These are phyloP conservation scores for Galium porrigens DNA, from an alignment of 305 asterid species.

Conservation along the genomic window DNA sequence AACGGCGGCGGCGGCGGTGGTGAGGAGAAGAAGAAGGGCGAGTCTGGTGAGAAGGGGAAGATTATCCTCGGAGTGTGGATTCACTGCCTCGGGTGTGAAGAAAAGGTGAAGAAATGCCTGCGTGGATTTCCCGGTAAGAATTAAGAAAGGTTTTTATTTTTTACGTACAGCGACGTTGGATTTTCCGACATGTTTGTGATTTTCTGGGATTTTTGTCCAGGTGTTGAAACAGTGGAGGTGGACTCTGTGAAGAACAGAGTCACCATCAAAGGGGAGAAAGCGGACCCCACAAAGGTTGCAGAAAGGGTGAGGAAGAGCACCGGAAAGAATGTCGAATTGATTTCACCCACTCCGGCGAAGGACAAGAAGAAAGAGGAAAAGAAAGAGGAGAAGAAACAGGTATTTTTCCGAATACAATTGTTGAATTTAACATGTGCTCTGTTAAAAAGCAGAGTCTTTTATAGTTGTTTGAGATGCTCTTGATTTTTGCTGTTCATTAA, in stretches of 20 bases:
- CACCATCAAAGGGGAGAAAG: conserved; percentile 40
- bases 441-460: no score
- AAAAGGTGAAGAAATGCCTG: conserved; percentile 27
- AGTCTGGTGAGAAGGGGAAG: conserved; percentile 7
- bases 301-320: conserved; percentile 43
- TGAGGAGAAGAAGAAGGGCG: conserved; percentile 13
- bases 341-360: conserved; percentile 33
- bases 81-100: conserved; percentile 50
- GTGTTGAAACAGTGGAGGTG: conserved; percentile 41
- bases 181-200: not conserved
- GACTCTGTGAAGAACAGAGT: conserved; percentile 40
- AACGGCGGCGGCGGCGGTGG: not conserved
- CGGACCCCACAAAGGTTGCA: conserved; percentile 43
- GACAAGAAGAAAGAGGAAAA: conserved; percentile 27
- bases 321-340: conserved; percentile 53
- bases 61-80: conserved; percentile 46
- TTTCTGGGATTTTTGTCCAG: conserved; percentile 16
- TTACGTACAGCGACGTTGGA: not conserved
- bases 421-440: no score
- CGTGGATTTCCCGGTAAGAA: not conserved
- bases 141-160: conserved; percentile 24
- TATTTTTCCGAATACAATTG: not conserved
- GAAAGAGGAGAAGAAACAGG: conserved; percentile 23
- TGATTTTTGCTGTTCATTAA: no score
- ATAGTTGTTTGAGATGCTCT: no score